Evolutionary conservation across 441 rosid species (phyloP), one percentile per base, ranked within the genome.

Genomic region (Aquilaria agallochum): DNA sequence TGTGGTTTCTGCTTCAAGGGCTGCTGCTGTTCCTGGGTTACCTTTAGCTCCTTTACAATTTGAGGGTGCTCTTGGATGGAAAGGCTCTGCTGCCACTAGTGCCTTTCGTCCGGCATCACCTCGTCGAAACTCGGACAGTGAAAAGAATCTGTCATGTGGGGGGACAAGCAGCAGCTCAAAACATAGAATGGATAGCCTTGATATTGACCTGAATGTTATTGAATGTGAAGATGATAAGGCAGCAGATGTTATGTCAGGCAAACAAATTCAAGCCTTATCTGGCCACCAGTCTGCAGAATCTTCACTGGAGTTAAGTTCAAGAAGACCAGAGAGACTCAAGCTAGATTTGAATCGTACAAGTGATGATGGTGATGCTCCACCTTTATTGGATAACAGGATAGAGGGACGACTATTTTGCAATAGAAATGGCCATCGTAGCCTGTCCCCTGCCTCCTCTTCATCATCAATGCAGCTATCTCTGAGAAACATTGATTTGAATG

Each of bases 401-500:
- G 91, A 78, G 63, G 76, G 78, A 59, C 80, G 56, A 63, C 57
- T 79, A 57, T 76, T 80, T 70, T 70, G 53, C 65, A 89, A 82
- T 59, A 75, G 67, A 59, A 82, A 78, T 71, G 83, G 87, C 63
- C 85, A 72, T 72, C 79, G 76, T 56, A 87, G 82, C 64, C 92
- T 86, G 33, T 84, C 97, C 53, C 90, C 91, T 54, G 85, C 84
- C 55, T 85, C 96, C 33, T 82, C 96, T 9, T 84, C 91, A 10
- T 91, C 97, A 11, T 78, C 87, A 15, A 66, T 76, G 86, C 97
- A 78, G 80, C 92, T 80, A 53, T 73, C 76, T 33, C 64, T 77
- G 60, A 87, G 91, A 80, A 95, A 87, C 77, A 79, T 95, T 59
- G 96, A 95, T 83, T 80, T 95, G 84, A 95, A 95, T 70, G 97